These are phyloP conservation scores for Kodamaea plutei DNA, from an alignment of 1,139 yeast species.

Conservation along the genomic window DNA sequence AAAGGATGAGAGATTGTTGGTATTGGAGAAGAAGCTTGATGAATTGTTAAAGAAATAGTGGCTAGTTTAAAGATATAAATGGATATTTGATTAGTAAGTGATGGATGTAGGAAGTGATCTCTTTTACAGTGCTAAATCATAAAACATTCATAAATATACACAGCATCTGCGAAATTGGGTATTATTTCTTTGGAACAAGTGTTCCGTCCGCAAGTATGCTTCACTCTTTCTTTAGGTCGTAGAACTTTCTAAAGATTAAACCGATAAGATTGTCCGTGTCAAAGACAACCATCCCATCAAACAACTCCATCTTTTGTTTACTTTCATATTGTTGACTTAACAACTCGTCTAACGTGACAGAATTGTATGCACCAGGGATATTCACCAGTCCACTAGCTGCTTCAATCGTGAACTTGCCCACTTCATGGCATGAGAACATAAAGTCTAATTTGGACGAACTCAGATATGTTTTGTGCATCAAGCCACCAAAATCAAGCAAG, in stretches of 20 bases:
- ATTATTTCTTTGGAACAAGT: no score
- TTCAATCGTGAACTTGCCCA: slow-evolving; percentile 70
- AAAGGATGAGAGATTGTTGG: slow-evolving; percentile 56
- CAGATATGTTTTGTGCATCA: slow-evolving; percentile 35
- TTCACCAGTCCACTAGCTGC: slow-evolving; percentile 44
- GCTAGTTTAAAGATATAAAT: no score
- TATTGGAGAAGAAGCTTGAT: slow-evolving; percentile 42
- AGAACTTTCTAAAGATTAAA: slow-evolving; percentile 70
- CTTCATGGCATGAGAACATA: slow-evolving; percentile 71
- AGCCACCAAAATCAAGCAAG: slow-evolving; percentile 53
- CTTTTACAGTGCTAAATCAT: not conserved
- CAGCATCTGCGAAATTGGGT: no score
- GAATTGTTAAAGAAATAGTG: slow-evolving; percentile 27
- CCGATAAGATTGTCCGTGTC: slow-evolving; percentile 63
- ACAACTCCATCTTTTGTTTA: slow-evolving; percentile 46
- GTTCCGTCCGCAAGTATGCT: no score
- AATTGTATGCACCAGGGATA: slow-evolving; percentile 50
- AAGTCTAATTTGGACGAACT: slow-evolving; percentile 65
- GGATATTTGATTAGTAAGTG: no score
- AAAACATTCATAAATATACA: no score
- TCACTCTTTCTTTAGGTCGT: slow-evolving; percentile 34
- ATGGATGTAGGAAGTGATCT: slow-evolving; percentile 5
- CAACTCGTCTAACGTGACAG: slow-evolving; percentile 62
- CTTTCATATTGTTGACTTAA: slow-evolving; percentile 65
- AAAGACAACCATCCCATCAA: slow-evolving; percentile 63